Evolutionary conservation across 2,329 filamentous ascomycete genomes (phyloP).

Genomic region (Colletotrichum magnum): DNA sequence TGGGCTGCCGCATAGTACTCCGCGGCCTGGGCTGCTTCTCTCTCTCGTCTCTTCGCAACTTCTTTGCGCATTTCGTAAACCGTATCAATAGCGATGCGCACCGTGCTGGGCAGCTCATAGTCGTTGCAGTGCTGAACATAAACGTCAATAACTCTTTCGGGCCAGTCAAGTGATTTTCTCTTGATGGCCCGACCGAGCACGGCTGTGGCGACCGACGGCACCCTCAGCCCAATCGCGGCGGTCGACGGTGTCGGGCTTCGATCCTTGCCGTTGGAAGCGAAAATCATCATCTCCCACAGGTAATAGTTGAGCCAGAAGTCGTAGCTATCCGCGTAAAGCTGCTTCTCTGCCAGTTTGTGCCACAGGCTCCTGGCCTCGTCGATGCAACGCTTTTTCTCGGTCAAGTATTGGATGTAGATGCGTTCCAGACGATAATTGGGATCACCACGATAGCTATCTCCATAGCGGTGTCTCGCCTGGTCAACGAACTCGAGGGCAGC

Average conservation of each 20-base stretch:
- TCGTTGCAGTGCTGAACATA: slow-evolving; percentile 89
- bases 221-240: slow-evolving; percentile 64
- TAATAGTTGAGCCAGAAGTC: slow-evolving; percentile 97
- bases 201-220: slow-evolving; percentile 81
- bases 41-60: slow-evolving; percentile 74
- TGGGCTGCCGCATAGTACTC: slow-evolving; percentile 63
- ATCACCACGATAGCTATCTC: slow-evolving; percentile 84
- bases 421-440: slow-evolving; percentile 90
- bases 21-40: slow-evolving; percentile 74
- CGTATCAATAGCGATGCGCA: slow-evolving; percentile 81
- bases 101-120: slow-evolving; percentile 83
- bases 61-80: slow-evolving; percentile 78
- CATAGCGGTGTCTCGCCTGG: slow-evolving; percentile 82
- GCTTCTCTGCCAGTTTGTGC: slow-evolving; percentile 76
- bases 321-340: slow-evolving; percentile 80
- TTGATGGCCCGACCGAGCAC: slow-evolving; percentile 81
- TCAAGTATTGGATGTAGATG: slow-evolving; percentile 92
- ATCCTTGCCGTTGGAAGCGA: slow-evolving; percentile 64
- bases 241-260: slow-evolving; percentile 67
- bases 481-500: slow-evolving; percentile 89
- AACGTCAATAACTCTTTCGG: slow-evolving; percentile 81
- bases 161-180: slow-evolving; percentile 78
- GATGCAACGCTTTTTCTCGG: slow-evolving; percentile 84
- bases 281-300: slow-evolving; percentile 86
- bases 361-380: slow-evolving; percentile 84